These are phyloP conservation scores for Rhizopus stolonifer DNA, from an alignment of 371 early-diverging fungal species.

Conservation along the genomic window DNA sequence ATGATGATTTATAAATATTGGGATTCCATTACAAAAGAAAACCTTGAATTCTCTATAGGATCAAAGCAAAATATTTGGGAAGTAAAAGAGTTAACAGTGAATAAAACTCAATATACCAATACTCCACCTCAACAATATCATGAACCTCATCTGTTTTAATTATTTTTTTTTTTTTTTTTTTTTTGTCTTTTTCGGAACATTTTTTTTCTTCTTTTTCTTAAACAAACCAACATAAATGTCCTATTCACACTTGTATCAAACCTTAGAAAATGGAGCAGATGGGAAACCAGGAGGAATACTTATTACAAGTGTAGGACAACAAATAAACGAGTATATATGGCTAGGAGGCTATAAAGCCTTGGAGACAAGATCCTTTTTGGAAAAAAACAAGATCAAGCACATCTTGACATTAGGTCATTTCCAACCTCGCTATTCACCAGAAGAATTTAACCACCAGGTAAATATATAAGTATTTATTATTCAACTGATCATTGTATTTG, in stretches of 20 bases:
- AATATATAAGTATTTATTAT: conserved; percentile 6
- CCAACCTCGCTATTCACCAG: conserved; percentile 27
- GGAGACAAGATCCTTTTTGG: conserved; percentile 35
- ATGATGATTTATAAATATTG: conserved; percentile 96
- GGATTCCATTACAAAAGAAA: conserved; percentile 91
- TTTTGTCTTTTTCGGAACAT: conserved; percentile 1
- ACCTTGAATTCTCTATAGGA: conserved; percentile 82
- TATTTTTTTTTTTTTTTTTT: neutral
- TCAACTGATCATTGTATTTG: neutral
- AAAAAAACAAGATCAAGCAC: conserved; percentile 55
- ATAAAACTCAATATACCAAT: conserved; percentile 26
- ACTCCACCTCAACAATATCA: neutral
- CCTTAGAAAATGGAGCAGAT: conserved; percentile 38
- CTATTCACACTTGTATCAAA: conserved; percentile 25
- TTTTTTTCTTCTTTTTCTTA: conserved; percentile 4
- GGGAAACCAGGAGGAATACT: conserved; percentile 51
- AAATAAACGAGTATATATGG: conserved; percentile 39
- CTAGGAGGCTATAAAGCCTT: conserved; percentile 50
- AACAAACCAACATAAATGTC: conserved; percentile 1
- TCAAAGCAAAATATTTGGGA: conserved; percentile 62
- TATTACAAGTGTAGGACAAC: conserved; percentile 43
- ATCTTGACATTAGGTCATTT: conserved; percentile 58
- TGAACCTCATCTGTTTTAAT: neutral
- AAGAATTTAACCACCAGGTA: conserved; percentile 55
- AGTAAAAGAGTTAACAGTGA: conserved; percentile 70